Base-by-base conservation (phyloP, 805 yeast species). In the Metschnikowia anglica region DNA sequence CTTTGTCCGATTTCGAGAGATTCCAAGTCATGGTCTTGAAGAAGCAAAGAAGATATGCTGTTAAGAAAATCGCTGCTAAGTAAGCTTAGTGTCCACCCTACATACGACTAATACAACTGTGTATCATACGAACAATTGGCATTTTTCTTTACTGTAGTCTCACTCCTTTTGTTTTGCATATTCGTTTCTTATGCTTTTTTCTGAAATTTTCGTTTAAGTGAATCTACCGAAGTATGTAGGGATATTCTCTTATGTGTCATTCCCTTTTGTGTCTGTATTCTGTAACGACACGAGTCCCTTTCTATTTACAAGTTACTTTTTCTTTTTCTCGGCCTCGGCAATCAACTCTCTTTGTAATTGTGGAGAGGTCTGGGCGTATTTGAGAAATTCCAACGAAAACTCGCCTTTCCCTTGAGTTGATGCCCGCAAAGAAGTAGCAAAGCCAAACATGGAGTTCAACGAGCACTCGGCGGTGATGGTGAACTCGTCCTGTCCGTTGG, bases 341-440 rank as follows among this genome's bases (percentile, higher is more conserved):
- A 93, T 83, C 69, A 93, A 77, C 70, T 91, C 86, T 61, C 76
- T 85, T 71, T 93, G 99, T 53, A 91, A 74, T 53, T 88, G 96
- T 27, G 91, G 88, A 36, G 95, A 78, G 39, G 95, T 85, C 53
- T 95, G 96, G 38, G 91, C 80, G 65, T 91, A 93, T 59, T 88
- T 86, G 62, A 86, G 83, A 73, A 93, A 93, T 66, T 93, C 99
- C 66, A 93, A 77, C 2, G 96, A 80, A 66, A 93, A 93, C 70
- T 95, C 98, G 59, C 99, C 99, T 65, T 93, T 93, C 70, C 99
- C 99, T 70, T 93, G 99, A 12, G 99, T 91, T 47, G 87, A 81
- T 16, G 99, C 98, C 75, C 99, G 85, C 61, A 93, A 76, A 19
- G 88, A 80, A 7, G 98, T 87, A 6, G 98, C 96, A 62, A 93